Evolutionary conservation across 1,284 basidiomycete species (phyloP).

Genomic region (Coniferiporia weirii): DNA sequence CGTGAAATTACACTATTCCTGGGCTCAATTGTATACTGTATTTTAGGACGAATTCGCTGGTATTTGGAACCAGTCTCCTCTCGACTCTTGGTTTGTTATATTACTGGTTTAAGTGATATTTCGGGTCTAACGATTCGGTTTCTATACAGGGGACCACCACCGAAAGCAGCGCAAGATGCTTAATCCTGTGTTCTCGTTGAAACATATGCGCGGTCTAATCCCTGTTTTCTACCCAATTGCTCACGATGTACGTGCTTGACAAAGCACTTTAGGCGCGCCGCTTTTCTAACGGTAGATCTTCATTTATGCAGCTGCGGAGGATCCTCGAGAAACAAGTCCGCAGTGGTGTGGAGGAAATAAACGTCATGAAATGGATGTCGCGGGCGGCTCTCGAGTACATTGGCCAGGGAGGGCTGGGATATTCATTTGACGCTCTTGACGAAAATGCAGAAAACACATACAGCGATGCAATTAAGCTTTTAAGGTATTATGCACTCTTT

Average conservation of each 20-base stretch:
- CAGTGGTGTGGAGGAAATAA: conserved; percentile 26
- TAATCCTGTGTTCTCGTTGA: conserved; percentile 27
- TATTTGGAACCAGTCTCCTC: conserved; percentile 10
- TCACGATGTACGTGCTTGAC: conserved; percentile 22
- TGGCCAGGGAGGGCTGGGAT: conserved; percentile 33
- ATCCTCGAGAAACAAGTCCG: conserved; percentile 18
- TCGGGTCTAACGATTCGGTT: background rate
- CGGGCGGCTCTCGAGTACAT: conserved; percentile 32
- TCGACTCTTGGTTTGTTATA: conserved; percentile 7
- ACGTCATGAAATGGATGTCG: conserved; percentile 37
- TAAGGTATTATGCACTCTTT: background rate
- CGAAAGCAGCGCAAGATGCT: conserved; percentile 26
- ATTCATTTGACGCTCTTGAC: conserved; percentile 35
- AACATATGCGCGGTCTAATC: conserved; percentile 24
- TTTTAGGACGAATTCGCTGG: background rate
- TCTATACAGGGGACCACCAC: conserved; percentile 22
- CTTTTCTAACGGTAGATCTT: background rate
- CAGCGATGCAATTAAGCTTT: background rate
- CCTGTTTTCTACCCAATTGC: conserved; percentile 26
- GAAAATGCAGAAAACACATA: background rate
- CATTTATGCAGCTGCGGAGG: conserved; percentile 18
- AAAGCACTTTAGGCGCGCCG: background rate
- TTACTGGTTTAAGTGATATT: too few species aligned
- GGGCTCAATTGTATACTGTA: conserved; percentile 1
- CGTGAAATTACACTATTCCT: conserved; percentile 18